phyloP scores from a whole-genome alignment of 371 early-diverging fungal genomes.

The Syncephalastrum monosporum region DNA sequence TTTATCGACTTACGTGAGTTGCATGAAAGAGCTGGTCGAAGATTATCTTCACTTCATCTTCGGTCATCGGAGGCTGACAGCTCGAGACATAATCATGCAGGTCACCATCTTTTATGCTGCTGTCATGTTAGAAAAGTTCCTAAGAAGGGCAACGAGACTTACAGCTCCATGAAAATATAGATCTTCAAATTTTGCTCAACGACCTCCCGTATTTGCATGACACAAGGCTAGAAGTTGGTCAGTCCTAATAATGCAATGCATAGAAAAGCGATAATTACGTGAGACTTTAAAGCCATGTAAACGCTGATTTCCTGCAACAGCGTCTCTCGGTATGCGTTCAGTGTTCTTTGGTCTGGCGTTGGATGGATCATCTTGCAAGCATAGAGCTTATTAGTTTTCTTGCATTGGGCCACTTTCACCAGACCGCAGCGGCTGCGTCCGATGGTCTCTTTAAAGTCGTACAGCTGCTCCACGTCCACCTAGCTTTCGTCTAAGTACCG shows the following conservation, averaged over 20 bases:
- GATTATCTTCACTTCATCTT: slow-evolving; percentile 23
- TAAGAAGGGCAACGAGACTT: slow-evolving; percentile 5
- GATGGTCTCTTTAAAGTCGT: too few species aligned
- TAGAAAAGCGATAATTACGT: slow-evolving; percentile 12
- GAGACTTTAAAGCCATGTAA: slow-evolving; percentile 18
- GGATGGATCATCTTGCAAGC: too few species aligned
- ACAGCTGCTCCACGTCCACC: too few species aligned
- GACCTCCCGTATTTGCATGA: slow-evolving; percentile 16
- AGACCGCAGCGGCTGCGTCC: too few species aligned
- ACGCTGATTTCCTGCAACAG: slow-evolving; percentile 23
- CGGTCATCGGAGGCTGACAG: slow-evolving; percentile 6
- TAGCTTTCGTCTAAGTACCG: too few species aligned
- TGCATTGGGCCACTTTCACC: too few species aligned
- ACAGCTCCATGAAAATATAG: slow-evolving; percentile 31
- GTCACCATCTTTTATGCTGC: slow-evolving; percentile 21
- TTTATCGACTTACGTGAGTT: slow-evolving; percentile 13
- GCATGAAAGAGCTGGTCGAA: slow-evolving; percentile 34
- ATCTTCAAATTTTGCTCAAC: slow-evolving; percentile 14
- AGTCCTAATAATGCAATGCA: not conserved
- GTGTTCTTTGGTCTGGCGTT: too few species aligned
- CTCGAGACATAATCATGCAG: slow-evolving; percentile 18
- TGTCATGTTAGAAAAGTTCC: not conserved
- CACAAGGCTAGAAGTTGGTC: slow-evolving; percentile 16
- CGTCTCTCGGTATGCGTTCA: not conserved
- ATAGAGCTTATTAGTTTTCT: too few species aligned